Evolutionary conservation across 805 yeast species (phyloP).

Genomic region (Brettanomyces custersianus): DNA sequence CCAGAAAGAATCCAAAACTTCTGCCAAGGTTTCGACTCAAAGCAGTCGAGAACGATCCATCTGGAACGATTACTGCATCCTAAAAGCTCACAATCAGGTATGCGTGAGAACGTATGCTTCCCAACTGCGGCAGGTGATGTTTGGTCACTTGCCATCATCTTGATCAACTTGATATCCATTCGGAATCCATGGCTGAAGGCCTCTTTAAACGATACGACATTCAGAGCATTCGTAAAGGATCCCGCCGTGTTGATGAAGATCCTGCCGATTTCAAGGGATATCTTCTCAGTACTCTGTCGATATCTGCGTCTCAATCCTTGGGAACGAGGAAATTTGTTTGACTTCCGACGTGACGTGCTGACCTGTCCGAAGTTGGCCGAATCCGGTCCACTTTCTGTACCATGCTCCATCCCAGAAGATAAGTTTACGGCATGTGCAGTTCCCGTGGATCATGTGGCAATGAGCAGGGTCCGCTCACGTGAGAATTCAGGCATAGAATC

Average conservation of each 20-base stretch:
- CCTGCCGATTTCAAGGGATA: constrained; percentile 61
- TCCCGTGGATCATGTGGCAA: constrained; percentile 27
- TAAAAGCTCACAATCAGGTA: constrained; percentile 10
- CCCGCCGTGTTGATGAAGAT: constrained; percentile 51
- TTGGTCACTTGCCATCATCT: constrained; percentile 79
- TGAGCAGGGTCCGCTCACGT: constrained; percentile 21
- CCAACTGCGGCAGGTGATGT: constrained; percentile 77
- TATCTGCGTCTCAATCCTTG: constrained; percentile 40
- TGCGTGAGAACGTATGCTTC: constrained; percentile 27
- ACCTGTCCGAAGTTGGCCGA: constrained; percentile 21
- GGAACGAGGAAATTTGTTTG: constrained; percentile 33
- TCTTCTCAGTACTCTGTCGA: constrained; percentile 40
- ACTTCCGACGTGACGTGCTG: constrained; percentile 31
- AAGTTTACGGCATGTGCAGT: constrained; percentile 22
- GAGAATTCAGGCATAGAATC: constrained; percentile 20
- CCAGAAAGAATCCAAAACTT: constrained; percentile 60
- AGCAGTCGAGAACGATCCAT: constrained; percentile 25
- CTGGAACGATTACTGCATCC: constrained; percentile 18
- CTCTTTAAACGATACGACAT: constrained; percentile 54
- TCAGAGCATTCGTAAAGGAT: constrained; percentile 50
- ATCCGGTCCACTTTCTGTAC: constrained; percentile 26
- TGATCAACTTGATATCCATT: constrained; percentile 72
- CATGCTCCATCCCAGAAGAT: constrained; percentile 17
- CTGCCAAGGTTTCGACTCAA: constrained; percentile 26
- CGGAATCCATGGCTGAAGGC: constrained; percentile 91